Base-by-base conservation (phyloP, 768 basidiomycete genomes). In the Lactarius tabidus region DNA sequence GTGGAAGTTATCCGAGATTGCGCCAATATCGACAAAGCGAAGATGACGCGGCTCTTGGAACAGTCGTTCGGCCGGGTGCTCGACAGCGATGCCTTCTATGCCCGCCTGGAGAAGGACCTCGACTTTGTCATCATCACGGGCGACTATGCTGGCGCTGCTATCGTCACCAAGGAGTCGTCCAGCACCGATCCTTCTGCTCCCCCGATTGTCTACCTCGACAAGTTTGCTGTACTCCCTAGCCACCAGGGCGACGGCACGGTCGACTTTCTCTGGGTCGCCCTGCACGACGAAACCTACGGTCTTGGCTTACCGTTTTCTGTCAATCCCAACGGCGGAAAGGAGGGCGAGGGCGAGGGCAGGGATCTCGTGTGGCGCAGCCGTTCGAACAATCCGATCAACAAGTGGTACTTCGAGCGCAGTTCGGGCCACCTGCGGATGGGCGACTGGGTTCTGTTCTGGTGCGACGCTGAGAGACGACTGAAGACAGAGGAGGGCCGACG, bases 221-320 rank as follows among this genome's bases (percentile, higher is more conserved):
- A 99, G 78, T 99, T 99, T 74, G 96, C 95, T 18, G 95, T 99
- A 45, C 81, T 95, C 43, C 97, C 97, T 3, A 87, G 82, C 65
- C 87, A 98, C 73, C 97, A 99, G 76, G 97, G 97, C 26, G 96
- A 98, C 72, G 97, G 97, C 20, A 98, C 97, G 0, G 97, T 98
- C 64, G 97, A 99, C 78, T 99, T 99, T 79, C 80, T 99, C 41
- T 99, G 97, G 97, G 96, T 98, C 51, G 95, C 95, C 18, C 79
- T 99, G 57, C 94, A 98, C 70, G 97, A 99, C 75, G 97, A 99
- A 77, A 93, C 97, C 10, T 99, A 96, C 71, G 97, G 97, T 26
- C 85, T 98, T 20, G 97, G 97, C 1, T 85, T 95, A 58, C 88
- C 91, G 10, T 95, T 90, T 77, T 92, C 97, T 48, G 89, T 91